These are phyloP conservation scores for Aspergillus asperescens DNA, from an alignment of 495 filamentous ascomycete genomes.

Conservation along the genomic window DNA sequence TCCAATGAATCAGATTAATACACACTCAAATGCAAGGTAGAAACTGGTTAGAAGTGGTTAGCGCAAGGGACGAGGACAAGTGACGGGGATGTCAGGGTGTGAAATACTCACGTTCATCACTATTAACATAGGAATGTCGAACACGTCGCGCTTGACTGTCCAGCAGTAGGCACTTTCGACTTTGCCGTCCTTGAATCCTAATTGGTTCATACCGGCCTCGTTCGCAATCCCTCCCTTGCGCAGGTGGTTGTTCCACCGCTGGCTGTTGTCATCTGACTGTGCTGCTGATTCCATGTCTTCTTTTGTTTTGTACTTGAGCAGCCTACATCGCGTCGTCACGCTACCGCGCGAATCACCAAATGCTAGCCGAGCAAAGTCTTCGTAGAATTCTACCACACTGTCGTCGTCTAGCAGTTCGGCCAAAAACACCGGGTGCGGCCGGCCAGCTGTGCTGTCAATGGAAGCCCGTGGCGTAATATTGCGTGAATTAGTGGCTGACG, in stretches of 20 bases:
- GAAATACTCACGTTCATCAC: conserved; percentile 95
- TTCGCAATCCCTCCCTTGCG: conserved; percentile 60
- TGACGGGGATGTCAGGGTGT: too few relatives aligned
- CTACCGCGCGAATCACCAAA: conserved; percentile 83
- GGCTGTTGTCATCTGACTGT: conserved; percentile 36
- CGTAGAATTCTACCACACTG: conserved; percentile 89
- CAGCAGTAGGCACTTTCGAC: conserved; percentile 93
- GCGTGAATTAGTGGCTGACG: conserved; percentile 34
- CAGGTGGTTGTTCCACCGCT: conserved; percentile 42
- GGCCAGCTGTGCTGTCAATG: conserved; percentile 23
- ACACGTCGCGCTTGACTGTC: conserved; percentile 93
- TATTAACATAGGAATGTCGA: conserved; percentile 98
- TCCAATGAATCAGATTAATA: neutral
- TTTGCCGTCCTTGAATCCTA: conserved; percentile 81
- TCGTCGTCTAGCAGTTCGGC: conserved; percentile 92
- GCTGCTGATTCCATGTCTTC: conserved; percentile 51
- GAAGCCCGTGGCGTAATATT: conserved; percentile 47
- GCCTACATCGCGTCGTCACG: conserved; percentile 74
- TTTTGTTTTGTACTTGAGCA: conserved; percentile 84
- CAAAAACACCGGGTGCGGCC: conserved; percentile 73
- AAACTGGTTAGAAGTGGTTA: conserved; percentile 29
- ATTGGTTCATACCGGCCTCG: conserved; percentile 66
- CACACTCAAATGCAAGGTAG: conserved; percentile 40
- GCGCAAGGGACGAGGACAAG: neutral
- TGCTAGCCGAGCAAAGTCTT: conserved; percentile 86